These are phyloP conservation scores for Wolfiporia cocos DNA, from an alignment of 1,284 basidiomycete species.

Conservation along the genomic window DNA sequence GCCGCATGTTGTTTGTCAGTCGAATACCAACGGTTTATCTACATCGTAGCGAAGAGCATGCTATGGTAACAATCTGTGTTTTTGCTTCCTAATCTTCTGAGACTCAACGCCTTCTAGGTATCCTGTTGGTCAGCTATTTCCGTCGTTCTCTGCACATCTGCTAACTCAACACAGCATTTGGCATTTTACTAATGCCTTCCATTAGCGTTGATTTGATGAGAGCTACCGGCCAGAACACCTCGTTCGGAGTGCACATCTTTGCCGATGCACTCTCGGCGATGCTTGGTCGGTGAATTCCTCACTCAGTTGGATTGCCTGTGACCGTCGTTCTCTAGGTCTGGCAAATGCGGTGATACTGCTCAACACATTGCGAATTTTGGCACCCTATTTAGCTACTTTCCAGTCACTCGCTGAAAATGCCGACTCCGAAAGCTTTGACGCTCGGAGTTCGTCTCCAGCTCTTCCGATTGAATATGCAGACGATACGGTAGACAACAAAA, in stretches of 20 bases:
- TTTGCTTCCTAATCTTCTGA: too few relatives aligned
- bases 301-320: background rate
- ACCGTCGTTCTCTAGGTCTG: constrained; percentile 34
- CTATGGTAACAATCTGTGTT: constrained; percentile 45
- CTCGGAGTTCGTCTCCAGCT: constrained; percentile 21
- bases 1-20: constrained; percentile 11
- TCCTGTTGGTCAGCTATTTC: constrained; percentile 47
- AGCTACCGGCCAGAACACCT: constrained; percentile 40
- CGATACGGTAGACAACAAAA: background rate
- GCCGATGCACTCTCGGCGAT: constrained; percentile 46
- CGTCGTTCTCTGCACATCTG: background rate
- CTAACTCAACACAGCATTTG: constrained; percentile 18
- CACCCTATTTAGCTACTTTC: constrained; percentile 37
- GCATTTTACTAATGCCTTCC: constrained; percentile 59
- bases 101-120: constrained; percentile 45
- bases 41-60: constrained; percentile 55
- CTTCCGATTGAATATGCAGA: background rate
- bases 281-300: constrained; percentile 39
- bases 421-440: constrained; percentile 27
- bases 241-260: constrained; percentile 41
- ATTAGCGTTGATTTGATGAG: constrained; percentile 44
- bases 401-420: constrained; percentile 2
- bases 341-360: constrained; percentile 59
- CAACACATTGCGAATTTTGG: constrained; percentile 61
- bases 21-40: constrained; percentile 57